A percentile compares a stretch with the other conserved stretches of the same genome.
Conservation (phyloP, 108 stramenopile species). For the Fragilaria radians region DNA sequence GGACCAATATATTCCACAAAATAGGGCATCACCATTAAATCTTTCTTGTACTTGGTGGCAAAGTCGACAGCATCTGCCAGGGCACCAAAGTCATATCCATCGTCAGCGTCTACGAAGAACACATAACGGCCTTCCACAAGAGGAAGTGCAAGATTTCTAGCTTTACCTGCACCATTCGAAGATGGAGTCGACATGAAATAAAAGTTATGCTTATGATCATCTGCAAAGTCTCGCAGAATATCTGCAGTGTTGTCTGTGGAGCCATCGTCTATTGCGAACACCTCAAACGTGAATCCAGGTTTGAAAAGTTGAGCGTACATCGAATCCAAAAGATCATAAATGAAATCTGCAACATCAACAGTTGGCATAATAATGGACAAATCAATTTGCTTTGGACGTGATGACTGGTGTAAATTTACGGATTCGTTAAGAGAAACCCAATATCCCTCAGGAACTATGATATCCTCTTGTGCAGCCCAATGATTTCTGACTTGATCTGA, state of each 20-base stretch:
- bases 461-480: background rate
- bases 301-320: background rate
- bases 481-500: background rate
- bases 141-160: constrained; percentile 1
- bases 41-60: background rate
- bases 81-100: constrained; percentile 3
- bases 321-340: background rate
- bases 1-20: background rate
- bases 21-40: constrained; percentile 1
- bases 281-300: constrained; percentile 2
- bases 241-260: constrained; percentile 1
- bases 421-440: background rate
- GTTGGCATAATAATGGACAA: constrained; percentile 3
- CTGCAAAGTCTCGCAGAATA: constrained; percentile 1
- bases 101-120: constrained; percentile 1
- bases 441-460: background rate
- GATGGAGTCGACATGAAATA: constrained; percentile 1
- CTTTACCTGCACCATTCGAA: constrained; percentile 1
- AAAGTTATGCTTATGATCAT: constrained; percentile 4
- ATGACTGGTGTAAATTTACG: background rate
- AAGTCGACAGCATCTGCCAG: background rate
- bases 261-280: constrained; percentile 5
- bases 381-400: background rate
- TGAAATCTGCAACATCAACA: background rate
- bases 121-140: constrained; percentile 5